Base-by-base conservation (phyloP, 2,329 filamentous ascomycete genomes). In the Trichoderma sp. region DNA sequence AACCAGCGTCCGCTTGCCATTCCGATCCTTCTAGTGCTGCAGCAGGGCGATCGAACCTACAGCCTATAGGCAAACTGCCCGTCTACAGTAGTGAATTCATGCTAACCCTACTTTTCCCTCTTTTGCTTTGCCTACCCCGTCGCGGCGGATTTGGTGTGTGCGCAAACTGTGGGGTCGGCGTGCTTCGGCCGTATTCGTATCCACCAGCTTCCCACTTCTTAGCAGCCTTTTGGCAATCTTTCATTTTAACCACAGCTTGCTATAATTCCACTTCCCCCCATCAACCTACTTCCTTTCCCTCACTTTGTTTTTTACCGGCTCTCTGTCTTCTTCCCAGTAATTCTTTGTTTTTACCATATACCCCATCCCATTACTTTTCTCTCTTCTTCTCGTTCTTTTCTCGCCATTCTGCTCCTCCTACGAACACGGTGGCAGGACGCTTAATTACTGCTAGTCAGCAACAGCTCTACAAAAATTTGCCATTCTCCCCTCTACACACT, bases 101-200 rank as follows among this genome's bases (percentile, higher is more conserved):
- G 50, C 64, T 67, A 67, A 57, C 64, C 64, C 64, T 67, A 66
- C 30, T 36, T 36, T 36, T 36, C 34, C 34, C 34, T 36, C 34
- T 36, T 36, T 36, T 36, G 34, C 34, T 36, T n/a, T 36, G 6
- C 20, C n/a, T 34, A 39, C 5, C 20, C 17, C 34, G 50, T n/a
- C 32, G 6, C 36, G 36, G 53, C 57, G 59, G 53, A 47, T 58
- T 59, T 57, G 55, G 23, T 39, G 55, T 57, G 50, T 34, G 47
- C 47, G 9, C 43, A n/a, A 6, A 3, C 11, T 53, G 63, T 68
- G 66, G 66, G 66, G 57, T 34, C 30, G 23, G n/a, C 28, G 30
- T 50, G 17, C 57, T 61, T 23, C 34, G 28, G 39, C 57, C 67
- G 67, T 69, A 69, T 69, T 69, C 67, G 67, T 69, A 69, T 69